These are phyloP conservation scores for Clausena lansium DNA, from an alignment of 345 rosid genomes.

Conservation along the genomic window DNA sequence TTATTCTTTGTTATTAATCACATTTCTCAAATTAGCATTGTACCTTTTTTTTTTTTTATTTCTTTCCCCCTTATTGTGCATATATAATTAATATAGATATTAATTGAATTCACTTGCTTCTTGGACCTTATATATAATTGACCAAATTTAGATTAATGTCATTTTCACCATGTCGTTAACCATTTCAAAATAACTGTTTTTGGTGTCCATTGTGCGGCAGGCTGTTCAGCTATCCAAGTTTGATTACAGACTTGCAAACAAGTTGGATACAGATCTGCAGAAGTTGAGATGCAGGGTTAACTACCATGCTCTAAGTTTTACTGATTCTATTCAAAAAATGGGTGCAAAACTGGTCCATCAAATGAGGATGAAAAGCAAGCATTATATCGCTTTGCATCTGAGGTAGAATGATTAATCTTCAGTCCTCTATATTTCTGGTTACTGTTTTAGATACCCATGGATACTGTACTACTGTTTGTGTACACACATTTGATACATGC, in stretches of 20 bases:
- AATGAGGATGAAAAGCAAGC: conserved; percentile 79
- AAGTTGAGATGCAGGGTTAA: conserved; percentile 96
- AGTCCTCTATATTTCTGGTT: conserved; percentile 16
- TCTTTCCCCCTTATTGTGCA: not conserved
- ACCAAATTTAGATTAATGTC: not conserved
- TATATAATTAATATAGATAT: not conserved
- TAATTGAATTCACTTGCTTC: not conserved
- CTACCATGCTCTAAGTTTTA: conserved; percentile 85
- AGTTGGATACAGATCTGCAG: conserved; percentile 75
- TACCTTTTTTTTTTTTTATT: not conserved
- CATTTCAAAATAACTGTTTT: not conserved
- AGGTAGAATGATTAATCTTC: conserved; percentile 47
- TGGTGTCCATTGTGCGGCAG: conserved; percentile 36
- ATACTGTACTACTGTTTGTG: not conserved
- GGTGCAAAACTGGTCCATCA: conserved; percentile 63
- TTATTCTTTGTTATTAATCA: not conserved
- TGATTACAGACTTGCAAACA: conserved; percentile 94
- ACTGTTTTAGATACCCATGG: not conserved
- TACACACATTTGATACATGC: not conserved
- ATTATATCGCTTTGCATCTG: conserved; percentile 88
- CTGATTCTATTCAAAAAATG: conserved; percentile 74
- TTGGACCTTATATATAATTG: not conserved
- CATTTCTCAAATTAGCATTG: not conserved
- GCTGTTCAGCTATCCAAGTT: conserved; percentile 85
- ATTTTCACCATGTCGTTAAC: not conserved